Evolutionary conservation across 2,329 filamentous ascomycete species (phyloP).

Genomic region (Escovopsis sp.): DNA sequence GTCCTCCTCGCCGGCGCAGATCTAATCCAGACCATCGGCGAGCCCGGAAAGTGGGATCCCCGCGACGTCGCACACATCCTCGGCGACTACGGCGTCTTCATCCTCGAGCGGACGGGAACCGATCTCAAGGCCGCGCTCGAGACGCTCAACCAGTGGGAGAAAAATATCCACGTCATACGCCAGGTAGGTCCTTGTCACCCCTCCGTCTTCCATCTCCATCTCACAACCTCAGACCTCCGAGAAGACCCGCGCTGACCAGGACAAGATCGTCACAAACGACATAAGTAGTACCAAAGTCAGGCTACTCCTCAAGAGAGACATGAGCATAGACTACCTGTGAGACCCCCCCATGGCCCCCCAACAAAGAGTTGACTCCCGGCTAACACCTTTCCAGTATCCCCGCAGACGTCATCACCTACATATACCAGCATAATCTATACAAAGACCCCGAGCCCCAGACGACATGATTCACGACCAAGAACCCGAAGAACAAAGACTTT

Average conservation of each 20-base stretch:
- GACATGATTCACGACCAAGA: too few species aligned
- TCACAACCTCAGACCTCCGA: too few species aligned
- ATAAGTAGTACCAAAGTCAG: constrained; percentile 73
- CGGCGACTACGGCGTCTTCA: constrained; percentile 67
- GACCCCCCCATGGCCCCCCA: constrained; percentile 3
- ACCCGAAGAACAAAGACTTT: too few species aligned
- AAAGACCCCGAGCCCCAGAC: constrained; percentile 22
- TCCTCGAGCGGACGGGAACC: constrained; percentile 76
- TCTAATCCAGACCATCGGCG: constrained; percentile 58
- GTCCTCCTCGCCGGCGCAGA: constrained; percentile 70
- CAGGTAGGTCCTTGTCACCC: too few species aligned
- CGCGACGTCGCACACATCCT: constrained; percentile 81
- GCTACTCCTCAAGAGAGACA: constrained; percentile 60
- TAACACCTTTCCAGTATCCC: constrained; percentile 29
- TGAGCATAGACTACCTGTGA: constrained; percentile 37
- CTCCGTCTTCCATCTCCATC: too few species aligned
- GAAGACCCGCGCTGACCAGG: constrained; percentile 3
- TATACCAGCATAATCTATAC: constrained; percentile 51
- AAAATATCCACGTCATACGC: constrained; percentile 77
- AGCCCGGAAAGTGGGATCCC: constrained; percentile 63
- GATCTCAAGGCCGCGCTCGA: constrained; percentile 78
- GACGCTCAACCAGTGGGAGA: constrained; percentile 65
- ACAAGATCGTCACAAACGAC: constrained; percentile 65
- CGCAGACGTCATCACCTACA: constrained; percentile 59
- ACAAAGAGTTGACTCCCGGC: too few species aligned